Percentiles rank a stretch among this genome's conserved stretches.
Conservation (phyloP, 768 basidiomycete species). For the Russula compacta region DNA sequence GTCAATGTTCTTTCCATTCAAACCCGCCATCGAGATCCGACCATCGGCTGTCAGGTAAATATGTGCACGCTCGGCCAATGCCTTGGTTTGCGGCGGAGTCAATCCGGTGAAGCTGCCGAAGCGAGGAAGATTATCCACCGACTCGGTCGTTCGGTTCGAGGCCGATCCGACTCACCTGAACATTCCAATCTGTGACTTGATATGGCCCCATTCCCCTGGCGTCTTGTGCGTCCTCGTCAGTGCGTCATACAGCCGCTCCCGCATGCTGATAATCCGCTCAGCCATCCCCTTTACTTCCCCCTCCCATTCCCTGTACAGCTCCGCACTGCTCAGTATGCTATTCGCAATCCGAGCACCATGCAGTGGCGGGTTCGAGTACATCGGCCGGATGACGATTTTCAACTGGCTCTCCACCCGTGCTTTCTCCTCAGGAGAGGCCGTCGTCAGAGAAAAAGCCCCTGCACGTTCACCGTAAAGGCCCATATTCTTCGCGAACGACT, state of each 20-base stretch:
- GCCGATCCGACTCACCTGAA: slow-evolving; percentile 57
- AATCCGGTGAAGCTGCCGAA: slow-evolving; percentile 68
- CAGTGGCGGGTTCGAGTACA: slow-evolving; percentile 97
- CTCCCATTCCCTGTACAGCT: slow-evolving; percentile 83
- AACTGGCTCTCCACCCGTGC: slow-evolving; percentile 87
- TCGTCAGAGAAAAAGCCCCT: slow-evolving; percentile 87
- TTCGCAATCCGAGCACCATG: slow-evolving; percentile 84
- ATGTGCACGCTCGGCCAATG: slow-evolving; percentile 79
- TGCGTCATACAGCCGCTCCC: slow-evolving; percentile 70
- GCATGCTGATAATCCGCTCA: slow-evolving; percentile 87
- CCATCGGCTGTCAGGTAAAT: slow-evolving; percentile 93
- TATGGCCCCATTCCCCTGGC: slow-evolving; percentile 91
- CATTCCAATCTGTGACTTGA: slow-evolving; percentile 96
- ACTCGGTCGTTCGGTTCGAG: not conserved
- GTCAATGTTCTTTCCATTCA: slow-evolving; percentile 76
- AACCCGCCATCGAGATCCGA: slow-evolving; percentile 88
- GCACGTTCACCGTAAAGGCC: slow-evolving; percentile 98
- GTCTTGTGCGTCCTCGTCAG: slow-evolving; percentile 75
- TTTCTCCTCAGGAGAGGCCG: slow-evolving; percentile 61
- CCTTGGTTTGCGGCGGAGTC: slow-evolving; percentile 67
- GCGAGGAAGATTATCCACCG: not conserved
- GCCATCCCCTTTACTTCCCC: slow-evolving; percentile 93
- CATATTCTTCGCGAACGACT: slow-evolving; percentile 99
- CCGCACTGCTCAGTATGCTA: slow-evolving; percentile 66
- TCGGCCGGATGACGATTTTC: slow-evolving; percentile 89